Conservation (phyloP, 2,329 filamentous ascomycete species). For the Aquanectria penicillioides region DNA sequence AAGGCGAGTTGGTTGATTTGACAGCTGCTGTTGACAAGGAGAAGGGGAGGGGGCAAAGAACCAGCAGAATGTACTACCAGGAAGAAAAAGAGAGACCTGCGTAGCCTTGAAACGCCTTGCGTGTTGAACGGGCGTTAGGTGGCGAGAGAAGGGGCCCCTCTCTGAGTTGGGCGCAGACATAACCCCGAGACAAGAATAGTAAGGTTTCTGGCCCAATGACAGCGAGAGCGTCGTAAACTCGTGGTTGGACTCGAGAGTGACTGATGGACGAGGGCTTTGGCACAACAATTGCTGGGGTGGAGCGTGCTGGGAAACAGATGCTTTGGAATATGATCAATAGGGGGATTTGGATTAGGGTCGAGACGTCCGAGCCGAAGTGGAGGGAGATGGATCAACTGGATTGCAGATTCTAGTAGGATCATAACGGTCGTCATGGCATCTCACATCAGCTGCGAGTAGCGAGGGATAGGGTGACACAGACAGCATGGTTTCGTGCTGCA, state of each 20-base stretch:
- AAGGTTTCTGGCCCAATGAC: slow-evolving; percentile 3
- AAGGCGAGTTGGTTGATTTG: slow-evolving; percentile 4
- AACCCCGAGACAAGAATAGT: slow-evolving; percentile 7
- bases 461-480: neutral
- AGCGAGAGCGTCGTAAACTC: slow-evolving; percentile 2
- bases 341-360: no score
- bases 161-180: neutral
- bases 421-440: neutral
- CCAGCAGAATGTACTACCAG: no score
- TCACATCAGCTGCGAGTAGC: slow-evolving; percentile 2
- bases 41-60: no score
- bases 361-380: no score
- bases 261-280: no score
- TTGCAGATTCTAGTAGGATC: no score
- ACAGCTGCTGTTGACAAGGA: no score
- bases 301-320: no score
- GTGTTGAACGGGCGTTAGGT: slow-evolving; percentile 1
- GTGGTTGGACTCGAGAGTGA: neutral
- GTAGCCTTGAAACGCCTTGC: slow-evolving; percentile 7
- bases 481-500: no score
- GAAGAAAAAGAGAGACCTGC: neutral
- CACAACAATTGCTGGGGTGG: no score
- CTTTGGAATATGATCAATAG: no score
- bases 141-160: neutral
- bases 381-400: no score